A percentile compares a stretch with the other conserved stretches of the same genome.
These are phyloP conservation scores for Calocybe gangraenosa DNA, from an alignment of 768 basidiomycete species.

Conservation along the genomic window DNA sequence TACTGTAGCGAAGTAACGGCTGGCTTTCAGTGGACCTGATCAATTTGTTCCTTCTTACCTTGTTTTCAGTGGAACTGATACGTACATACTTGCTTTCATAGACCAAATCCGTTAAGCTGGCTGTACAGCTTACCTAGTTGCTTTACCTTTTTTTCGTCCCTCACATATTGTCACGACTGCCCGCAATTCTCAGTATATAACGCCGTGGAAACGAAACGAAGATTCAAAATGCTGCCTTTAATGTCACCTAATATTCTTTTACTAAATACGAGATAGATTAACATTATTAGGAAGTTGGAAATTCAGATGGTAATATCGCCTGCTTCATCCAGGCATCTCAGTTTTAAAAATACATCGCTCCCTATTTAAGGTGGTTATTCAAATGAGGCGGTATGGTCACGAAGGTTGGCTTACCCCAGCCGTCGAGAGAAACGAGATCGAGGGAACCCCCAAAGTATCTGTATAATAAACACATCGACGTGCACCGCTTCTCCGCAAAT, in stretches of 20 bases:
- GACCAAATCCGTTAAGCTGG: constrained; percentile 12
- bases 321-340: constrained; percentile 47
- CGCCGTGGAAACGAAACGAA: constrained; percentile 10
- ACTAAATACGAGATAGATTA: neutral
- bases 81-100: constrained; percentile 15
- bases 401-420: constrained; percentile 60
- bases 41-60: too few relatives aligned
- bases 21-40: too few relatives aligned
- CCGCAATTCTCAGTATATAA: constrained; percentile 32
- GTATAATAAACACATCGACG: constrained; percentile 4
- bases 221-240: constrained; percentile 7
- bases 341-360: constrained; percentile 46
- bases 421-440: constrained; percentile 76
- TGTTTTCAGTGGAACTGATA: constrained; percentile 19
- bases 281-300: neutral
- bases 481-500: neutral
- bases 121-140: constrained; percentile 31
- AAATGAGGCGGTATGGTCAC: neutral
- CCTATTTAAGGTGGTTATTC: constrained; percentile 23
- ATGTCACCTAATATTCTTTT: constrained; percentile 9
- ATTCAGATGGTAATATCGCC: constrained; percentile 36
- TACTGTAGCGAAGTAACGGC: too few relatives aligned
- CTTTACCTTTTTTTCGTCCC: constrained; percentile 39
- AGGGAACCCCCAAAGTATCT: constrained; percentile 87
- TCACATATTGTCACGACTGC: constrained; percentile 27